Percentiles rank a stretch among this genome's conserved stretches.
Evolutionary conservation across 495 filamentous ascomycete genomes (phyloP).

Genomic region (Tuber brumale): DNA sequence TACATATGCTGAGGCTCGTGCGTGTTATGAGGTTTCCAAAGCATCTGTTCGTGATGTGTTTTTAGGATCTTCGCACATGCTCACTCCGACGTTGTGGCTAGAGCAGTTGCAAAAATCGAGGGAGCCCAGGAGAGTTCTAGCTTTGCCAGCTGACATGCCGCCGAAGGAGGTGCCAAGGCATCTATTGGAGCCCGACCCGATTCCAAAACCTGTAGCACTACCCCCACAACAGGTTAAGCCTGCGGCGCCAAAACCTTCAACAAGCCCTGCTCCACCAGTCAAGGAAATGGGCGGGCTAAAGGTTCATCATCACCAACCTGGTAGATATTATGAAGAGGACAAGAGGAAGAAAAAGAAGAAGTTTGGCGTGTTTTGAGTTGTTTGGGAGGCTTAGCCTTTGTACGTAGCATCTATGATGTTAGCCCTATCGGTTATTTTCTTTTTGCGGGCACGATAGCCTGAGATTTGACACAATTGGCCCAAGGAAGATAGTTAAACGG

Average conservation of each 20-base stretch:
- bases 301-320: slow-evolving; percentile 38
- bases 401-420: neutral
- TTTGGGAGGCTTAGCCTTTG: neutral
- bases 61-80: slow-evolving; percentile 85
- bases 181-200: slow-evolving; percentile 60
- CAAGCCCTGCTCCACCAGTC: slow-evolving; percentile 32
- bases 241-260: slow-evolving; percentile 21
- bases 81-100: slow-evolving; percentile 71
- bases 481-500: neutral
- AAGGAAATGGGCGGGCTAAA: slow-evolving; percentile 40
- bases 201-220: slow-evolving; percentile 30
- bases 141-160: slow-evolving; percentile 74
- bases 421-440: neutral
- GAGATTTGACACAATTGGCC: neutral
- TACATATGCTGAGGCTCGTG: slow-evolving; percentile 78
- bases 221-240: slow-evolving; percentile 24
- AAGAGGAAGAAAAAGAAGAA: slow-evolving; percentile 43
- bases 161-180: slow-evolving; percentile 75
- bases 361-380: slow-evolving; percentile 39
- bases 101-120: slow-evolving; percentile 74
- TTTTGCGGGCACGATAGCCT: neutral
- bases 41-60: slow-evolving; percentile 70
- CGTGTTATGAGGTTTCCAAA: slow-evolving; percentile 80
- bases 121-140: slow-evolving; percentile 62
- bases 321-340: slow-evolving; percentile 39